phyloP scores from a whole-genome alignment of 2,329 filamentous ascomycete genomes.

The Cadophora malorum region DNA sequence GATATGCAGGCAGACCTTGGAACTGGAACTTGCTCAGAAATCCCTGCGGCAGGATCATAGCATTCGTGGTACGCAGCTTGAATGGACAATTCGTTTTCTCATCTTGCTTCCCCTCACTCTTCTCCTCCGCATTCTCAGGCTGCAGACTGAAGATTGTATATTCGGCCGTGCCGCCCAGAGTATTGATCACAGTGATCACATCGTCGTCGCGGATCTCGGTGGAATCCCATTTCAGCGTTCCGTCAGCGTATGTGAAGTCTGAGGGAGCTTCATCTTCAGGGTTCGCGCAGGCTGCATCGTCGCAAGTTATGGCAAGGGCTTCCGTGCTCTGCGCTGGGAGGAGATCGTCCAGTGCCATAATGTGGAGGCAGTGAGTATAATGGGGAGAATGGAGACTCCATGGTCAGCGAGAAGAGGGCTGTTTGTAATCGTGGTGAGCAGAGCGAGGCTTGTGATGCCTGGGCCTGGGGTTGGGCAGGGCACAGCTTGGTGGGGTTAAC shows the following conservation, averaged over 20 bases:
- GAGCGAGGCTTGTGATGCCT: slow-evolving; percentile 8
- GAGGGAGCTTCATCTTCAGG: background rate
- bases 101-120: slow-evolving; percentile 31
- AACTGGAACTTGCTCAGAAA: slow-evolving; percentile 50
- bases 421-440: background rate
- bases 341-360: background rate
- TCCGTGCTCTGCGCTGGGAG: slow-evolving; percentile 7
- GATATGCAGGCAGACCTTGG: slow-evolving; percentile 49
- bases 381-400: background rate
- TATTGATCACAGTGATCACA: slow-evolving; percentile 19
- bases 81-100: slow-evolving; percentile 39
- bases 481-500: background rate
- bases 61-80: slow-evolving; percentile 42
- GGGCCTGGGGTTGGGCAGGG: background rate
- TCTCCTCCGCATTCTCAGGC: background rate
- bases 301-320: slow-evolving; percentile 7
- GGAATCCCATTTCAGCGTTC: slow-evolving; percentile 7
- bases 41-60: slow-evolving; percentile 47
- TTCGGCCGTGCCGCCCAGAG: slow-evolving; percentile 11
- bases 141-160: slow-evolving; percentile 19
- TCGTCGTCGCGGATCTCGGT: slow-evolving; percentile 16
- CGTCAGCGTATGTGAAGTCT: slow-evolving; percentile 12
- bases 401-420: slow-evolving; percentile 8
- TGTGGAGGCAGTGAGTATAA: background rate
- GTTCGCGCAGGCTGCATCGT: background rate